Conservation (phyloP, 139 green algal genomes). For the Chlorella sp. region DNA sequence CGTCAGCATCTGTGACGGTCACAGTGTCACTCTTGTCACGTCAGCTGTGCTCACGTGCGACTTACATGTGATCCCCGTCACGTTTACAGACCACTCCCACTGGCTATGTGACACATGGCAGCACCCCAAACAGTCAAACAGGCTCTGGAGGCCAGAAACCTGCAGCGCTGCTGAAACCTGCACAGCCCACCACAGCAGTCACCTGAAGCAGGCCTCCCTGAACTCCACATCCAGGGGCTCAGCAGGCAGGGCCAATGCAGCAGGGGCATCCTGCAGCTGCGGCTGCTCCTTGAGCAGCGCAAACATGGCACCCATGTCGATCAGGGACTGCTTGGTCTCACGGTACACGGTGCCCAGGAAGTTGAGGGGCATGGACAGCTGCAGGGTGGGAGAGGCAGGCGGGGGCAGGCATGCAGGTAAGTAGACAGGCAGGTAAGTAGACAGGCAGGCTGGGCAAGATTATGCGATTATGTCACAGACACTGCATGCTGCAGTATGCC, state of each 20-base stretch:
- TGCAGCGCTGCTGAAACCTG: no score
- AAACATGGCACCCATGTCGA: constrained; percentile 98
- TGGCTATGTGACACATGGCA: constrained; percentile 51
- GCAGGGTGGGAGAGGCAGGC: constrained; percentile 90
- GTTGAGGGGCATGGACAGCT: constrained; percentile 96
- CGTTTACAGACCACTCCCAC: constrained; percentile 48
- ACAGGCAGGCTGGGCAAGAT: no score
- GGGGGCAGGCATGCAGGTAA: constrained; percentile 13
- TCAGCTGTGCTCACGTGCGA: neutral
- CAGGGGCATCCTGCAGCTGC: constrained; percentile 13
- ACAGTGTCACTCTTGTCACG: no score
- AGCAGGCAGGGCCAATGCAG: no score
- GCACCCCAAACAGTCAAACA: constrained; percentile 68
- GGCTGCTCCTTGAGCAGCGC: constrained; percentile 57
- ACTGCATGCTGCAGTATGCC: neutral
- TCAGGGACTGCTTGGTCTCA: constrained; percentile 88
- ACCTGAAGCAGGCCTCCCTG: no score
- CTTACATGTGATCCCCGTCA: no score
- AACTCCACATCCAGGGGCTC: no score
- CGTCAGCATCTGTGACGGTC: no score
- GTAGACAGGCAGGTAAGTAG: no score
- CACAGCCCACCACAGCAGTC: no score
- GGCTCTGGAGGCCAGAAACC: constrained; percentile 49
- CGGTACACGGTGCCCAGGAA: constrained; percentile 97
- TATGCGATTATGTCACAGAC: neutral